These are phyloP conservation scores for Phyllosticta citrichinensis DNA, from an alignment of 2,329 filamentous ascomycete species.

Conservation along the genomic window DNA sequence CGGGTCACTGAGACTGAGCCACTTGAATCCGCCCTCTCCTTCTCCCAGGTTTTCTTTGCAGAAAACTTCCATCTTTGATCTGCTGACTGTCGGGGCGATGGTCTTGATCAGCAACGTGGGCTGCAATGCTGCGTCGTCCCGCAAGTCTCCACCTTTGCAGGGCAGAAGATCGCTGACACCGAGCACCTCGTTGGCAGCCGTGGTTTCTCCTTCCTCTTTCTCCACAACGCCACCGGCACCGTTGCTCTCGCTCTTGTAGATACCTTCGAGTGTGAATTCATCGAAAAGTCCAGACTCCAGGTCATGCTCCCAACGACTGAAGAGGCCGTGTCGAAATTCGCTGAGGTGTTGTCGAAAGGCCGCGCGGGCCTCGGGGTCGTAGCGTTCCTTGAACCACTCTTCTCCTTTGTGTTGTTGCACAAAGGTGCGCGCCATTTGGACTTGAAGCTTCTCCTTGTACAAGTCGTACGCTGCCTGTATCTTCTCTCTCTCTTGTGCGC, in stretches of 20 bases:
- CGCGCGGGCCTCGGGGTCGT: conserved; percentile 73
- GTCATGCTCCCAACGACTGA: conserved; percentile 82
- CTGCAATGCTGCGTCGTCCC: conserved; percentile 79
- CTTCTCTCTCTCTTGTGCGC: conserved; percentile 66
- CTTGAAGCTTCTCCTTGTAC: conserved; percentile 56
- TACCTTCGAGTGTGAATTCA: conserved; percentile 86
- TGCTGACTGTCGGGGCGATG: conserved; percentile 89
- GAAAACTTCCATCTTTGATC: conserved; percentile 85
- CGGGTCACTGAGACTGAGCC: conserved; percentile 89
- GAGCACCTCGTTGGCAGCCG: conserved; percentile 81
- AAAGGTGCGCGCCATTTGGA: conserved; percentile 75
- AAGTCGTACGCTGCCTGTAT: conserved; percentile 61
- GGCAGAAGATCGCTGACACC: conserved; percentile 87
- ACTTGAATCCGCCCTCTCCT: conserved; percentile 84
- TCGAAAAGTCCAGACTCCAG: conserved; percentile 79
- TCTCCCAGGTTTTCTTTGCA: conserved; percentile 92
- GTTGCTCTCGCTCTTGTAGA: conserved; percentile 87
- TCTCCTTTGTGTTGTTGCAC: conserved; percentile 88
- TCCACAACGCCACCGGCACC: conserved; percentile 76
- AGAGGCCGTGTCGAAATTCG: conserved; percentile 68
- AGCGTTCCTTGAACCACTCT: conserved; percentile 96
- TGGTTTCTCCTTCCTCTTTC: conserved; percentile 92
- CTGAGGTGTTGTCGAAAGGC: conserved; percentile 64
- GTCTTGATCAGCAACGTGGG: conserved; percentile 97
- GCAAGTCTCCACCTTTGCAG: conserved; percentile 70